Percentiles rank a stretch among this genome's conserved stretches.
These are phyloP conservation scores for Auxenochlorella pyrenoidosa DNA, from an alignment of 139 green algal species.

Conservation along the genomic window DNA sequence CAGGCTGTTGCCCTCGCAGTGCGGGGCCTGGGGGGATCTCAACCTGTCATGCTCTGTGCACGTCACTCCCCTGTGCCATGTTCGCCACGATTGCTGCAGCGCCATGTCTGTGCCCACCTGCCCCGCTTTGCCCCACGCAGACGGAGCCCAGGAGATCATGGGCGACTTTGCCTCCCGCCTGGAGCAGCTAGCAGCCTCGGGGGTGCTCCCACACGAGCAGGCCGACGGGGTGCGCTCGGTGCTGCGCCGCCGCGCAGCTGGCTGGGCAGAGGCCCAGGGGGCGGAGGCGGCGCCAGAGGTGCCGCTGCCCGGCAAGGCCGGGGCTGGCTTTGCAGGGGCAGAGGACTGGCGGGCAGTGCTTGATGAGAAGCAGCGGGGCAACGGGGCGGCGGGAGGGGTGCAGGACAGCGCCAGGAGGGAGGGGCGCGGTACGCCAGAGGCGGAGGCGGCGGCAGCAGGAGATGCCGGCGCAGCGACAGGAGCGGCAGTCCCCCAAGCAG, in stretches of 20 bases:
- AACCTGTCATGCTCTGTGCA: too few species aligned
- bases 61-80: too few species aligned
- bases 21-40: too few species aligned
- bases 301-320: not conserved
- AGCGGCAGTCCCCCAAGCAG: not conserved
- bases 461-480: not conserved
- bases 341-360: constrained; percentile 27
- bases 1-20: too few species aligned
- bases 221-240: not conserved
- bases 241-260: constrained; percentile 3
- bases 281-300: not conserved
- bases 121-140: not conserved
- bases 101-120: too few species aligned
- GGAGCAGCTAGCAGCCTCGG: not conserved
- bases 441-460: not conserved
- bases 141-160: constrained; percentile 1
- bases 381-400: not conserved
- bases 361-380: not conserved
- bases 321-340: not conserved
- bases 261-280: not conserved
- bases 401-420: constrained; percentile 17
- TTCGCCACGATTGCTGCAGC: too few species aligned
- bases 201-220: constrained; percentile 6
- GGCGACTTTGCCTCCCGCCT: not conserved
- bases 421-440: not conserved